phyloP scores from a whole-genome alignment of 2,329 filamentous ascomycete genomes.

The Erysiphe pisi region DNA sequence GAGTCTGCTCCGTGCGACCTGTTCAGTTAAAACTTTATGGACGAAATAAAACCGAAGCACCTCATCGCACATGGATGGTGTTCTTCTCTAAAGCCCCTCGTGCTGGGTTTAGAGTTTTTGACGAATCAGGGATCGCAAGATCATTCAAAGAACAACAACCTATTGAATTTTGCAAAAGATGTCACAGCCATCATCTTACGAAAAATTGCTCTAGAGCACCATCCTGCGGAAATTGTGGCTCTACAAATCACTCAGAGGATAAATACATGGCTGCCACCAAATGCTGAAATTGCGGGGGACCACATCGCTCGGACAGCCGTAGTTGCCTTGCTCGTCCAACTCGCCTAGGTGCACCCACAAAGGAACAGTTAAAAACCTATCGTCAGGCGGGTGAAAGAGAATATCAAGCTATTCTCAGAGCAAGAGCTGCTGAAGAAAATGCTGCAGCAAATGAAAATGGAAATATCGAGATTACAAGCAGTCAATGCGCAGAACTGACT shows the following conservation, averaged over 20 bases:
- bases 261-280: neutral
- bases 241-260: slow-evolving; percentile 3
- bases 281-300: neutral
- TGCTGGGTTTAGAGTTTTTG: too few species aligned
- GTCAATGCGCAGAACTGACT: neutral
- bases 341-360: too few species aligned
- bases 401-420: neutral
- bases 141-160: too few species aligned
- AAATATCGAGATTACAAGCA: neutral
- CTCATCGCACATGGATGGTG: too few species aligned
- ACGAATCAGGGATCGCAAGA: too few species aligned
- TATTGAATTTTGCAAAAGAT: too few species aligned
- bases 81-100: too few species aligned
- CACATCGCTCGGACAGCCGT: slow-evolving; percentile 1
- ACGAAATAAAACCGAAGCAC: neutral
- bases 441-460: too few species aligned
- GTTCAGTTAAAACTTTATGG: neutral
- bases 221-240: neutral
- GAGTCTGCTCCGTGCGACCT: neutral
- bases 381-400: neutral
- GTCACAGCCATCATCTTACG: too few species aligned
- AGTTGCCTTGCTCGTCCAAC: neutral
- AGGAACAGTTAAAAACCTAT: too few species aligned
- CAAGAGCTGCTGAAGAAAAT: slow-evolving; percentile 2
- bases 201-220: too few species aligned